phyloP scores from a whole-genome alignment of 208 protist species.

The Crithidia fasciculata region DNA sequence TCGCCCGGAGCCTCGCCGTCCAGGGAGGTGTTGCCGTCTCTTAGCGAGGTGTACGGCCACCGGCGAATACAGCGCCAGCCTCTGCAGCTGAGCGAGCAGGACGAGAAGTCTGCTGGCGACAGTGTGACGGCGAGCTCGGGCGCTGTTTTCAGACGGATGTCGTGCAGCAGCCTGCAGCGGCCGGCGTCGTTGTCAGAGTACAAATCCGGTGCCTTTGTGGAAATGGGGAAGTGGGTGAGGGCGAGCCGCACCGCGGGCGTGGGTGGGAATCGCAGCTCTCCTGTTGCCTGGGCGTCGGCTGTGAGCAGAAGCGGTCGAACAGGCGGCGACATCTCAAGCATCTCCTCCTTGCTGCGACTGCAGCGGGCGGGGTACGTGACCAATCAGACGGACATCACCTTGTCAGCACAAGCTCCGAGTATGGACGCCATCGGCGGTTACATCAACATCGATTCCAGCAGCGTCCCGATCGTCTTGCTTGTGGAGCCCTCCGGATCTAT shows the following conservation, averaged over 20 bases:
- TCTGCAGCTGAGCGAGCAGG: not conserved
- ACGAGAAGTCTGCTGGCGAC: not conserved
- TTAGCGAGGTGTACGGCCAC: not conserved
- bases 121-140: too few species aligned
- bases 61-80: not conserved
- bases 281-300: not conserved
- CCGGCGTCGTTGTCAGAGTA: too few species aligned
- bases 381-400: too few species aligned
- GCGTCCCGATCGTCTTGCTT: slow-evolving; percentile 20
- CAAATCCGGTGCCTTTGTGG: too few species aligned
- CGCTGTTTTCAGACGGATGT: too few species aligned
- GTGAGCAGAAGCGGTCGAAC: not conserved
- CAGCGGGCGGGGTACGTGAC: not conserved
- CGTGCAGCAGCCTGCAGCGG: too few species aligned
- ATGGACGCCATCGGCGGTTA: too few species aligned
- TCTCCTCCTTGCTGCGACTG: not conserved
- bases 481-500: slow-evolving; percentile 46
- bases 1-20: not conserved
- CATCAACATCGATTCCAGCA: not conserved
- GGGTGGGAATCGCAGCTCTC: not conserved
- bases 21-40: too few species aligned
- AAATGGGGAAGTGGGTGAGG: too few species aligned
- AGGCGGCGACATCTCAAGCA: slow-evolving; percentile 1
- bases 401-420: too few species aligned
- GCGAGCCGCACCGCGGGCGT: too few species aligned